These are phyloP conservation scores for Physaria fendleri DNA, from an alignment of 345 rosid species.

Conservation along the genomic window DNA sequence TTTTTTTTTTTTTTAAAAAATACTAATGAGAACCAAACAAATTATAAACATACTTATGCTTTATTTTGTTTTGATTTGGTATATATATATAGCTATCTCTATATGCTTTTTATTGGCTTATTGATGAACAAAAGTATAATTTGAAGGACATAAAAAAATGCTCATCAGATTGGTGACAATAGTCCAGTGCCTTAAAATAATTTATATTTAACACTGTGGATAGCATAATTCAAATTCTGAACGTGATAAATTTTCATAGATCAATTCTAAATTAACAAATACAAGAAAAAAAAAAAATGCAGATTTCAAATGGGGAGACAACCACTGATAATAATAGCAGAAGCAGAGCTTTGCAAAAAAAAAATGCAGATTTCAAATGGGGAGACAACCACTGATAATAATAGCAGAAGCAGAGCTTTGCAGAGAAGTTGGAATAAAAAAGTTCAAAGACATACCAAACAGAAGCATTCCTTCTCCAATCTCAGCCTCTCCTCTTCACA, in stretches of 20 bases:
- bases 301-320: constrained; percentile 99
- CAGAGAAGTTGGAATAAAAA: constrained; percentile 83
- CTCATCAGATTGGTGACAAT: too few species aligned
- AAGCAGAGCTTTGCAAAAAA: constrained; percentile 74
- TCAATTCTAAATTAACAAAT: neutral
- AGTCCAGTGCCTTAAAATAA: too few species aligned
- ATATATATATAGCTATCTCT: neutral
- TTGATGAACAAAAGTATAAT: too few species aligned
- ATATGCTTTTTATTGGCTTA: neutral
- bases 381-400: constrained; percentile 84
- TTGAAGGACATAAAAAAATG: too few species aligned
- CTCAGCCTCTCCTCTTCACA: constrained; percentile 88
- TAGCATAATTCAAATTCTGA: too few species aligned
- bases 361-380: constrained; percentile 85
- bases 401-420: constrained; percentile 81
- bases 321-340: constrained; percentile 75
- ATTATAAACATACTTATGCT: neutral
- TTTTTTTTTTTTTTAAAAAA: neutral
- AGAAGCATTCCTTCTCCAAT: constrained; percentile 96
- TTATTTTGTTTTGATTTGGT: neutral
- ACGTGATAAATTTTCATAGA: too few species aligned
- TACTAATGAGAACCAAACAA: neutral
- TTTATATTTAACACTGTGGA: too few species aligned
- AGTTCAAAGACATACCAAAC: constrained; percentile 75
- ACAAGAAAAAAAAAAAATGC: too few species aligned